These are phyloP conservation scores for Leucoagaricus sp. DNA, from an alignment of 1,284 basidiomycete genomes.

Conservation along the genomic window DNA sequence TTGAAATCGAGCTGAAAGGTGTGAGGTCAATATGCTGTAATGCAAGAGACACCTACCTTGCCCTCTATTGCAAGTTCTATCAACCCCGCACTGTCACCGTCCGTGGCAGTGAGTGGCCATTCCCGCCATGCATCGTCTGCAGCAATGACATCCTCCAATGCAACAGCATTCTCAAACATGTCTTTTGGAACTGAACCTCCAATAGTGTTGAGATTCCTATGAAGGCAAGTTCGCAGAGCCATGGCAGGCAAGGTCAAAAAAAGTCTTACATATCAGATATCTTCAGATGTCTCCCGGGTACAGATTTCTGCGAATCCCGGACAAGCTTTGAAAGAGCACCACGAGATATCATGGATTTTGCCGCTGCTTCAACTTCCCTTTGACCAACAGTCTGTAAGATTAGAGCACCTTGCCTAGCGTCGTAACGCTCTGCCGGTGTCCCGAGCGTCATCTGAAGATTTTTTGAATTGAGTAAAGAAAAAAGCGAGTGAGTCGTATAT, in stretches of 20 bases:
- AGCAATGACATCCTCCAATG: slow-evolving; percentile 63
- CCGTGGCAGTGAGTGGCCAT: slow-evolving; percentile 71
- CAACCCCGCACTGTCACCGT: slow-evolving; percentile 75
- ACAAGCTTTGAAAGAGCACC: slow-evolving; percentile 67
- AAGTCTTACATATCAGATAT: slow-evolving; percentile 60
- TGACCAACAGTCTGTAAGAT: slow-evolving; percentile 61
- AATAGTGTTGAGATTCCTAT: slow-evolving; percentile 66
- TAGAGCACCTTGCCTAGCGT: slow-evolving; percentile 52
- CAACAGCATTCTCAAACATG: slow-evolving; percentile 66
- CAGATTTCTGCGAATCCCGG: slow-evolving; percentile 58
- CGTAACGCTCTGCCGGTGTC: slow-evolving; percentile 67
- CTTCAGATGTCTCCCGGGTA: slow-evolving; percentile 70
- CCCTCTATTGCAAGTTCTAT: slow-evolving; percentile 71
- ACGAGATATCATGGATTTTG: slow-evolving; percentile 57
- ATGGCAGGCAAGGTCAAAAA: neutral
- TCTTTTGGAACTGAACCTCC: slow-evolving; percentile 66
- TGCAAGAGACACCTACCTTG: slow-evolving; percentile 42
- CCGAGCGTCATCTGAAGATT: slow-evolving; percentile 70
- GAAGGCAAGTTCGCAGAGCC: slow-evolving; percentile 7
- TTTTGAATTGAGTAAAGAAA: neutral
- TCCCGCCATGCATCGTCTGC: slow-evolving; percentile 57
- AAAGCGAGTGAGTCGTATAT: neutral
- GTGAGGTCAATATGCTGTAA: slow-evolving; percentile 1
- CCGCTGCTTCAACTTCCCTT: slow-evolving; percentile 50
- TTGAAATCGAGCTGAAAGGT: slow-evolving; percentile 61